Conservation (phyloP, 2,329 filamentous ascomycete species). For the Grosmannia clavigera region DNA sequence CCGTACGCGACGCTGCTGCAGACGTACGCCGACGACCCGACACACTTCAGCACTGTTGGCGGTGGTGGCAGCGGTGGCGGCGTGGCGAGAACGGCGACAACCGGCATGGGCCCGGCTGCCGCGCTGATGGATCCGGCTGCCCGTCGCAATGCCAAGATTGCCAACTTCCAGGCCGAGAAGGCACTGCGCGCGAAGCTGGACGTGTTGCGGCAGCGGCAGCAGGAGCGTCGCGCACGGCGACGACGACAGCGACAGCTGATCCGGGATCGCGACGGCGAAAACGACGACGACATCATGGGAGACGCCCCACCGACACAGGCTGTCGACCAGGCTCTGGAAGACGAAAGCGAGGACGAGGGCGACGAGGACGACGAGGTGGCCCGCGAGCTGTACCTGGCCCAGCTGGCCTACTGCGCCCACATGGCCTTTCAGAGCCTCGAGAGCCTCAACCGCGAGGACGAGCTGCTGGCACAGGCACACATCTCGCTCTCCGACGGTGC, state of each 20-base stretch:
- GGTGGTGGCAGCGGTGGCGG: slow-evolving; percentile 17
- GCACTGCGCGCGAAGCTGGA: slow-evolving; percentile 74
- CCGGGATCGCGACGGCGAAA: not conserved
- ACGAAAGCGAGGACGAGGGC: slow-evolving; percentile 15
- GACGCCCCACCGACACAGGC: no score
- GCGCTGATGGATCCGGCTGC: slow-evolving; percentile 40
- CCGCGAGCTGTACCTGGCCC: slow-evolving; percentile 64
- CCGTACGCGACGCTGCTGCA: slow-evolving; percentile 58
- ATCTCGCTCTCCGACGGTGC: slow-evolving; percentile 44
- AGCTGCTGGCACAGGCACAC: slow-evolving; percentile 68
- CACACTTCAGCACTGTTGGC: slow-evolving; percentile 60
- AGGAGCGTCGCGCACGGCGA: slow-evolving; percentile 4
- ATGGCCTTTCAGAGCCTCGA: slow-evolving; percentile 81
- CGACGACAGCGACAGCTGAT: slow-evolving; percentile 13
- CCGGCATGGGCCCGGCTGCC: slow-evolving; percentile 5
- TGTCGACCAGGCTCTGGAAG: not conserved
- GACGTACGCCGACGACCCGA: slow-evolving; percentile 58
- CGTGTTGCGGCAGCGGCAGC: slow-evolving; percentile 29
- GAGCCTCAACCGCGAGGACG: slow-evolving; percentile 68
- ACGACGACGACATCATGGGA: not conserved
- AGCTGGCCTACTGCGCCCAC: slow-evolving; percentile 61
- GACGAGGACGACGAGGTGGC: slow-evolving; percentile 75
- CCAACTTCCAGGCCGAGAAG: slow-evolving; percentile 74
- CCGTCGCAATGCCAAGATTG: slow-evolving; percentile 73
- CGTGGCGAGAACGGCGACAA: not conserved